Evolutionary conservation across 805 yeast genomes (phyloP), one percentile per base, ranked within the genome.

Genomic region (Ascoidea rubescens): DNA sequence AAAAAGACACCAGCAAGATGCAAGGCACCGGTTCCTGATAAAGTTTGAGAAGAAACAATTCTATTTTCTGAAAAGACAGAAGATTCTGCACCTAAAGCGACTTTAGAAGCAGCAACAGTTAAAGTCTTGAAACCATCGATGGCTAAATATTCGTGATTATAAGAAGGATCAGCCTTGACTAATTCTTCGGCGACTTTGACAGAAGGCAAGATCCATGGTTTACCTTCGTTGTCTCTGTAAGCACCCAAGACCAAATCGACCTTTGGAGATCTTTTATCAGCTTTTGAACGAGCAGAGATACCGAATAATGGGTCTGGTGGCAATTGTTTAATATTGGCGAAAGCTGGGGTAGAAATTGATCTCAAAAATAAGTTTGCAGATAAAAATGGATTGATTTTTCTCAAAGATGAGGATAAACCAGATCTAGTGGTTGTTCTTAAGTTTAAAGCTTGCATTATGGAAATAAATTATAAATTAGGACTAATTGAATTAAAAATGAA

Each of bases 11-110:
- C 91, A 50, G 89, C 80, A 45, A 91, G 82, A 58, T 95, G 80
- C 56, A 90, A 72, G 3, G 97, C 91, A 56, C 99, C 99, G 45
- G 99, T 91, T 57, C 99, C 99, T 45, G 95, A 84, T 56, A 91
- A 74, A 53, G 97, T 84, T 70, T 91, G 99, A 12, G 89, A 74
- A 50, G 95, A 79, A 51, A 88, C 84, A 46, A 90, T 76, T 60
- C 95, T 75, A 53, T 77, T 75, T 50, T 78, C 81, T 32, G 58
- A 55, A 53, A 80, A 12, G 69, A 68, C 47, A 84, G 66, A 53
- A 84, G 75, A 54, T 74, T 64, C 45, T 74, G 70, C 80, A 57
- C 84, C 80, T 70, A 81, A 88, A 48, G 91, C 73, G 62, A 88
- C 80, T 60, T 77, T 69, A 60, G 81, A 77, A 47, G 93, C 93